Conservation (phyloP, 31 red algal genomes). For the Endocladia muricata region DNA sequence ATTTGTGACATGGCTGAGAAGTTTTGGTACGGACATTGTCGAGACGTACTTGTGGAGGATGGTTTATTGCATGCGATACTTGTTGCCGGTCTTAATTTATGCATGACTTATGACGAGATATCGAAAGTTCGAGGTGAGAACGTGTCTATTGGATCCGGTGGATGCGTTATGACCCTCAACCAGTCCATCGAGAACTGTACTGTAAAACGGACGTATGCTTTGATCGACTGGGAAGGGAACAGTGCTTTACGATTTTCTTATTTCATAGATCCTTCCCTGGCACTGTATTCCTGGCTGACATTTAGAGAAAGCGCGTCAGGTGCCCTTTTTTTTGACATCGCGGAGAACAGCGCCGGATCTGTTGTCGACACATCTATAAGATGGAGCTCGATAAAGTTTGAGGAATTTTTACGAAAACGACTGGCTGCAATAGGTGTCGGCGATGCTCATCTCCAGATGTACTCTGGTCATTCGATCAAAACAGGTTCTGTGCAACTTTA, state of each 20-base stretch:
- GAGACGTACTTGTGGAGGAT: neutral
- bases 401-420: neutral
- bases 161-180: neutral
- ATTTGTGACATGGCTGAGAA: conserved; percentile 22
- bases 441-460: neutral
- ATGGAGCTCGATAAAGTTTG: neutral
- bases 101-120: conserved; percentile 35
- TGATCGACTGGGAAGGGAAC: conserved; percentile 34
- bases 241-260: conserved; percentile 23
- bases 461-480: conserved; percentile 21
- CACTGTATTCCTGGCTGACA: conserved; percentile 41
- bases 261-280: conserved; percentile 44
- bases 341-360: neutral
- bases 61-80: conserved; percentile 36
- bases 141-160: conserved; percentile 10
- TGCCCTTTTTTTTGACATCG: conserved; percentile 35
- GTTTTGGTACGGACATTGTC: conserved; percentile 8
- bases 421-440: conserved; percentile 2
- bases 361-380: conserved; percentile 5
- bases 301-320: conserved; percentile 13
- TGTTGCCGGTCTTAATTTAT: conserved; percentile 33
- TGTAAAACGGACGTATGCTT: conserved; percentile 2
- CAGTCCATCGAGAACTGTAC: conserved; percentile 46
- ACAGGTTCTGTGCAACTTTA: conserved; percentile 2
- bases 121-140: conserved; percentile 13